Evolutionary conservation across 2,329 filamentous ascomycete genomes (phyloP).

Genomic region (Monosporascus cannonballus): DNA sequence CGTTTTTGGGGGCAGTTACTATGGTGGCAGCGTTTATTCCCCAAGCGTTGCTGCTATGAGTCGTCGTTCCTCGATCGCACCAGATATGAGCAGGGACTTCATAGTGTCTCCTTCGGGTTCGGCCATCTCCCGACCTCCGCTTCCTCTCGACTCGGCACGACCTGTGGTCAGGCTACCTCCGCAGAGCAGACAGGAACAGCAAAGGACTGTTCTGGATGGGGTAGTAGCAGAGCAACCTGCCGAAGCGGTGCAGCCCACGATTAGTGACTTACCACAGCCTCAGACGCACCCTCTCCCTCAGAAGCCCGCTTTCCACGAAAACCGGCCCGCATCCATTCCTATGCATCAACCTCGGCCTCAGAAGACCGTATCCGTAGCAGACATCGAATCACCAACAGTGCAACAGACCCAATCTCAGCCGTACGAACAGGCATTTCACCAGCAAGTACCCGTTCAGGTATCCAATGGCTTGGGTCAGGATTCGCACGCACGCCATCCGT

Average conservation of each 20-base stretch:
- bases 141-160: slow-evolving; percentile 54
- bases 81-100: slow-evolving; percentile 62
- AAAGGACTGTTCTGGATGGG: slow-evolving; percentile 18
- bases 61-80: slow-evolving; percentile 72
- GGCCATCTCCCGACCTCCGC: slow-evolving; percentile 61
- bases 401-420: slow-evolving; percentile 39
- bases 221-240: slow-evolving; percentile 14
- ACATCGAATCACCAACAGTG: slow-evolving; percentile 77
- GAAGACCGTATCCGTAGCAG: slow-evolving; percentile 87
- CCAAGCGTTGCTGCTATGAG: slow-evolving; percentile 86
- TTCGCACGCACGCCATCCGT: slow-evolving; percentile 59
- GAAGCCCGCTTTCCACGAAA: slow-evolving; percentile 53
- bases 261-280: slow-evolving; percentile 49
- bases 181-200: slow-evolving; percentile 31
- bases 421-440: slow-evolving; percentile 83
- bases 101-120: slow-evolving; percentile 78
- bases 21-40: slow-evolving; percentile 70
- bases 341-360: slow-evolving; percentile 96
- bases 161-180: slow-evolving; percentile 83
- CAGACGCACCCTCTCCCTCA: slow-evolving; percentile 54
- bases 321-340: slow-evolving; percentile 47
- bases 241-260: slow-evolving; percentile 29
- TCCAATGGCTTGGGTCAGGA: slow-evolving; percentile 50
- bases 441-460: slow-evolving; percentile 80
- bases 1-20: slow-evolving; percentile 63